phyloP scores from a whole-genome alignment of 768 basidiomycete genomes.

The Hygrophorus russula region DNA sequence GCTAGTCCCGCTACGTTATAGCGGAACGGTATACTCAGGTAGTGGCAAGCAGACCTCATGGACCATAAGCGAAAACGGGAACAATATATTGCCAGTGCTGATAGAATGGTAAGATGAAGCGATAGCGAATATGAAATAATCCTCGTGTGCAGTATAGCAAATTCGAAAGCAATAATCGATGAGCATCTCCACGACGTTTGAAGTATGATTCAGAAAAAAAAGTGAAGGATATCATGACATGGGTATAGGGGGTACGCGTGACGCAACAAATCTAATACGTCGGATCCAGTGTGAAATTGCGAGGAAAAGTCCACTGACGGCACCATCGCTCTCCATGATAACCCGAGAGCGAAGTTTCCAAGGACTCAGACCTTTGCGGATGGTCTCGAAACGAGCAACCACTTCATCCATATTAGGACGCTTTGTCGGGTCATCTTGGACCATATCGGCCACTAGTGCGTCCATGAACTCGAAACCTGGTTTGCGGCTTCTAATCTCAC shows the following conservation, averaged over 20 bases:
- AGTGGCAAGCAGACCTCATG: no score
- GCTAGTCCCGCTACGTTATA: no score
- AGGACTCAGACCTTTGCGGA: slow-evolving; percentile 10
- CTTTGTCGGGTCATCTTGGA: slow-evolving; percentile 17
- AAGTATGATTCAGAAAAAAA: no score
- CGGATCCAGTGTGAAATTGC: slow-evolving; percentile 14
- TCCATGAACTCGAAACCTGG: slow-evolving; percentile 20
- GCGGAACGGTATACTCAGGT: no score
- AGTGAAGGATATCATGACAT: neutral
- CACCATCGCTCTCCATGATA: slow-evolving; percentile 8
- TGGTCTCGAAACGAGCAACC: slow-evolving; percentile 14
- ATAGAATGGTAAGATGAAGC: no score
- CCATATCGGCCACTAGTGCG: slow-evolving; percentile 20
- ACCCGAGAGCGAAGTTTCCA: slow-evolving; percentile 21
- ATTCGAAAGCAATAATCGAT: no score
- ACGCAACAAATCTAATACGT: slow-evolving; percentile 10
- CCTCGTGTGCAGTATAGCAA: no score
- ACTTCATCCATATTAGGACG: slow-evolving; percentile 21
- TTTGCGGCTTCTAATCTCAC: slow-evolving; percentile 7
- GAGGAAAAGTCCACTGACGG: slow-evolving; percentile 6
- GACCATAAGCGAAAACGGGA: no score
- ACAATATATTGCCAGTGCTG: no score
- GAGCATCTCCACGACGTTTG: no score
- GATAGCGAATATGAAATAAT: no score
- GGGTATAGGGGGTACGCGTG: slow-evolving; percentile 13